Evolutionary conservation across 495 filamentous ascomycete species (phyloP).

Genomic region (Penicillium arizonense): DNA sequence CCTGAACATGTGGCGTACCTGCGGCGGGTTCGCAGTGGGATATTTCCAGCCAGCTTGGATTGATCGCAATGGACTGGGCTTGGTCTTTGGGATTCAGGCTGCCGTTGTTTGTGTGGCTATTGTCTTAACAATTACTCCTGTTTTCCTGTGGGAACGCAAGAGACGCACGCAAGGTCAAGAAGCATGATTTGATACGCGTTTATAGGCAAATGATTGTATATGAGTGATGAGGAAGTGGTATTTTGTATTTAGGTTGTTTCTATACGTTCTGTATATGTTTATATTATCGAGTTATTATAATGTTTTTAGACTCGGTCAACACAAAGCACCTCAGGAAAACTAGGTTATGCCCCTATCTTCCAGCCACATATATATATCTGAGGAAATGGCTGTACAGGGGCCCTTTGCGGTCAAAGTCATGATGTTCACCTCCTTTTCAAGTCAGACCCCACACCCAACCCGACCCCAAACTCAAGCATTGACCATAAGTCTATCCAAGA

Average conservation of each 20-base stretch:
- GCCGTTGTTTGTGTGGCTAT: constrained; percentile 32
- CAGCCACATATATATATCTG: no score
- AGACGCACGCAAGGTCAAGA: neutral
- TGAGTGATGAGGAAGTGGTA: neutral
- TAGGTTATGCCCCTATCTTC: no score
- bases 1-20: constrained; percentile 44
- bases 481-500: no score
- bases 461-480: no score
- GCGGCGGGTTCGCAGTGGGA: constrained; percentile 44
- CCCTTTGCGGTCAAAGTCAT: no score
- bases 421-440: no score
- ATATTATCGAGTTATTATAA: no score
- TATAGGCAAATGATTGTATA: neutral
- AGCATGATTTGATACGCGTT: neutral
- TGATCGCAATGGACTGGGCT: constrained; percentile 32
- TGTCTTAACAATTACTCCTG: constrained; percentile 32
- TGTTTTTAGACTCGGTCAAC: no score
- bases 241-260: neutral
- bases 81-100: constrained; percentile 46
- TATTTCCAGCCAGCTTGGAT: constrained; percentile 51
- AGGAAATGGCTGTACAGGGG: no score
- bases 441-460: no score
- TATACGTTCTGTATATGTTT: neutral
- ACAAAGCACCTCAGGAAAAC: no score
- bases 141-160: constrained; percentile 16